Evolutionary conservation across 2,329 filamentous ascomycete species (phyloP), one percentile per base, ranked within the genome.

Genomic region (Xylariales sp.): DNA sequence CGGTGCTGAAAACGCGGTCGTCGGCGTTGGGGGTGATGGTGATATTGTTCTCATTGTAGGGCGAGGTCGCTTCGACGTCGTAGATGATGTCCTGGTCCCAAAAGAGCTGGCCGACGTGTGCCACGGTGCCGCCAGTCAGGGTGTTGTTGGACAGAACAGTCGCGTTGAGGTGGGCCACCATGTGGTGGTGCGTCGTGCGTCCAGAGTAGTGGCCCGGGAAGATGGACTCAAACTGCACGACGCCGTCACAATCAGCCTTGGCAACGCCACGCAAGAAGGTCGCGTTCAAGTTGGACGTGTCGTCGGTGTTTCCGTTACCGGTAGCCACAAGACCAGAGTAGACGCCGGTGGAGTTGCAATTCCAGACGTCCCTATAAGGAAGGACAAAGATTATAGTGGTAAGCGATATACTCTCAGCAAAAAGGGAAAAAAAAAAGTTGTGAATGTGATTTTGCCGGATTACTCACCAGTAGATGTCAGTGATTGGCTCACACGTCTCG

Each of bases 61-160:
- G 37, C 5, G 29, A 20, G 3, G 20, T 21, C 10, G 29, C 29
- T 23, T 39, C 37, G 23, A 39, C 37, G 10, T n/a, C 44, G 15
- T 50, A 48, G 46, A 78, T 69, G 6, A 84, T 69, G 44, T 66
- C 63, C 53, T 82, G 72, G 55, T 83, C 77, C 53, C 81, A 79
- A 66, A 79, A 84, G 35, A 81, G 52, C 55, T 85, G 80, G 14
- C 80, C 80, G 28, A 83, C 68, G 59, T 85, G 78, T 33, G 60
- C 65, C 10, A 66, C 65, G 42, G 66, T 71, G 27, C 59, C 56
- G 44, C 37, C 37, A 15, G 17, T 18, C 20, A 75, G 74, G 38
- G 70, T 73, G 51, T 72, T 47, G 51, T 70, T 70, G n/a, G 52
- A 31, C 21, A 52, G 45, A 17, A 55, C 41, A 1, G 55, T 61